phyloP scores from a whole-genome alignment of 805 yeast genomes.

The Teunomyces kruisii region DNA sequence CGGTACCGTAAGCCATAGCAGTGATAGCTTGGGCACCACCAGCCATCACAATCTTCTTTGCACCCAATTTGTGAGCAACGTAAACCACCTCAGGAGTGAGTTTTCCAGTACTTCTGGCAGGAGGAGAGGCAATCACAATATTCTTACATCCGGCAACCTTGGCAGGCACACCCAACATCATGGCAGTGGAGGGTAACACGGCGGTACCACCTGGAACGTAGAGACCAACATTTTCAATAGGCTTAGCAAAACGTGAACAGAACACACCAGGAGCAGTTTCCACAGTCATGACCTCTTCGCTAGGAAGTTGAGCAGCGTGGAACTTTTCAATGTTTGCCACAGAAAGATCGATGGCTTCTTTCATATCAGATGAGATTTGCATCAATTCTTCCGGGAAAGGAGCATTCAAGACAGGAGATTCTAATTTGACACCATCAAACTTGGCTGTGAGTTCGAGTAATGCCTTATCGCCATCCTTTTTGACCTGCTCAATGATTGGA shows the following conservation, averaged over 20 bases:
- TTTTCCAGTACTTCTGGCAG: slow-evolving; percentile 81
- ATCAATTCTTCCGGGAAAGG: slow-evolving; percentile 83
- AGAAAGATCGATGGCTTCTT: slow-evolving; percentile 83
- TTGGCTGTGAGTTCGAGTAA: slow-evolving; percentile 85
- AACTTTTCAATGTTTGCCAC: slow-evolving; percentile 85
- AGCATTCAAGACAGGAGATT: slow-evolving; percentile 74
- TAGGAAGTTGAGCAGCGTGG: slow-evolving; percentile 89
- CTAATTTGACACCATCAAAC: slow-evolving; percentile 80
- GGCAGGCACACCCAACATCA: slow-evolving; percentile 99
- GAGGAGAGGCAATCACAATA: slow-evolving; percentile 93
- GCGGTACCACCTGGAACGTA: slow-evolving; percentile 99
- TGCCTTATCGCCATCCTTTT: slow-evolving; percentile 78
- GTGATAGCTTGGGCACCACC: slow-evolving; percentile 99
- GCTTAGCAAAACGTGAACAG: slow-evolving; percentile 93
- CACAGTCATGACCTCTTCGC: slow-evolving; percentile 65
- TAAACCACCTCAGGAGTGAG: slow-evolving; percentile 96
- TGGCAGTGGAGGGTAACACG: slow-evolving; percentile 93
- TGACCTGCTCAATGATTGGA: slow-evolving; percentile 84
- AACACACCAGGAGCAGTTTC: slow-evolving; percentile 93
- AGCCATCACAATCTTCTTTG: slow-evolving; percentile 84
- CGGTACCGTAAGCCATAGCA: slow-evolving; percentile 98
- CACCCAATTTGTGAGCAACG: slow-evolving; percentile 95
- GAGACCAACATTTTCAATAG: slow-evolving; percentile 91
- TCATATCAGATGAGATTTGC: slow-evolving; percentile 71
- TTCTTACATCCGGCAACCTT: slow-evolving; percentile 95